Conservation (phyloP, 169 alveolate genomes). For the Eimeria praecox region DNA sequence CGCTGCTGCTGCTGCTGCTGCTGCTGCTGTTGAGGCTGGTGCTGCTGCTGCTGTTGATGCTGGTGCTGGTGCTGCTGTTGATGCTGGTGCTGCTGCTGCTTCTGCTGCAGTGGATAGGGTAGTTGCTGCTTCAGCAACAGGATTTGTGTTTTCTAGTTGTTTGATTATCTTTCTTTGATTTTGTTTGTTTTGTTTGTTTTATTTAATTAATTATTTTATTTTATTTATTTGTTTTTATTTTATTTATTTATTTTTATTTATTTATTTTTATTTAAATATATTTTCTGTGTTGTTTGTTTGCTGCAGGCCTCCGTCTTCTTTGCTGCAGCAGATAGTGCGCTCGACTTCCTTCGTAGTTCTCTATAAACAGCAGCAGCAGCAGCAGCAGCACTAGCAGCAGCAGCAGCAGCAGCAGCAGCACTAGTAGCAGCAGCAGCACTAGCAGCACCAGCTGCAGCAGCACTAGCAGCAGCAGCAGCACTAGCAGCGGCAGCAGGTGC, state of each 20-base stretch:
- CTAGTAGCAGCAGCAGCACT: background rate
- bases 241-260: too few relatives aligned
- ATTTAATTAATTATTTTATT: too few relatives aligned
- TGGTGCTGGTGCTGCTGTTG: background rate
- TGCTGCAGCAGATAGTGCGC: slow-evolving; percentile 16
- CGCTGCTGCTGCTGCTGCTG: background rate
- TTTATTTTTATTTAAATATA: background rate
- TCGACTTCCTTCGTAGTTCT: background rate
- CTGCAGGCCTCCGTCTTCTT: slow-evolving; percentile 63
- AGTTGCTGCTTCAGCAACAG: background rate
- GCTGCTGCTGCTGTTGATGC: background rate
- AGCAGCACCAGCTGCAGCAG: slow-evolving; percentile 28
- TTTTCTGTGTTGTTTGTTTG: slow-evolving; percentile 3
- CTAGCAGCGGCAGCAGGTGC: background rate
- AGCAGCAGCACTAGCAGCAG: slow-evolving; percentile 28
- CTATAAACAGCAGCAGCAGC: background rate
- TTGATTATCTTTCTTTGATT: too few relatives aligned
- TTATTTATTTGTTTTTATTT: too few relatives aligned
- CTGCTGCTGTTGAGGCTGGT: background rate
- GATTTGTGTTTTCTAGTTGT: background rate
- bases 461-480: slow-evolving; percentile 6
- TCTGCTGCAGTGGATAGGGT: background rate
- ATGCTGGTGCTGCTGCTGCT: background rate
- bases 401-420: slow-evolving; percentile 13
- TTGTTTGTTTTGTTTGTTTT: too few relatives aligned